Evolutionary conservation across 2,329 filamentous ascomycete genomes (phyloP).

Genomic region (Fusarium fujikuroi): DNA sequence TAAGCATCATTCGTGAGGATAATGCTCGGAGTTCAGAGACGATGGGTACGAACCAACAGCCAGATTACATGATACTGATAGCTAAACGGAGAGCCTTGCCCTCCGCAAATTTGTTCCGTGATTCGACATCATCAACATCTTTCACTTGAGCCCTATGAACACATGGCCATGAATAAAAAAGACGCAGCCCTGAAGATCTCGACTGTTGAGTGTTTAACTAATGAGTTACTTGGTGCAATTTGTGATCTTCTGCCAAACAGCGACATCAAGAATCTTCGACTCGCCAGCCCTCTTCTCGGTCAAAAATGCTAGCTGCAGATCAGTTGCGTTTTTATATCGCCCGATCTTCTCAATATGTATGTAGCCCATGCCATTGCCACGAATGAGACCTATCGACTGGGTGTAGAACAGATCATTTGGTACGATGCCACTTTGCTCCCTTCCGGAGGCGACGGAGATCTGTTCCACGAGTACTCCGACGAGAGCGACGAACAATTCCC

Average conservation of each 20-base stretch:
- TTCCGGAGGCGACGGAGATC: fast-evolving
- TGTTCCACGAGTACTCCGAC: fast-evolving
- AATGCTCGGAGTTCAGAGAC: background rate
- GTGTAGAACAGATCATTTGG: background rate
- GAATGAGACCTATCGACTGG: fast-evolving
- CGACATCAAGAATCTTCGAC: background rate
- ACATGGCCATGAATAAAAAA: background rate
- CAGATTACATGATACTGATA: background rate
- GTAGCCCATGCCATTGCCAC: fast-evolving
- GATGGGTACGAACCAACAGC: background rate
- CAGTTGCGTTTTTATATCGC: background rate
- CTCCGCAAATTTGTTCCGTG: background rate
- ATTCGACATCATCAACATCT: background rate
- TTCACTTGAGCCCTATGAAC: background rate
- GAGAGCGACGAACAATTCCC: background rate
- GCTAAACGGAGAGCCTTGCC: background rate
- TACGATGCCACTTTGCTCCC: background rate
- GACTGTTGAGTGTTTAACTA: background rate
- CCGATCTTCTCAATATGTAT: background rate
- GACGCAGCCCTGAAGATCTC: fast-evolving
- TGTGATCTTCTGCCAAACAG: background rate
- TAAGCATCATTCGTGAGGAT: background rate
- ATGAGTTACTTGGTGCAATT: background rate
- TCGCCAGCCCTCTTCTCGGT: background rate
- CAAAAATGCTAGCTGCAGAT: background rate